Percentiles rank a stretch among this genome's conserved stretches.
Conservation (phyloP, 108 stramenopile genomes). For the Nitzschia palea region DNA sequence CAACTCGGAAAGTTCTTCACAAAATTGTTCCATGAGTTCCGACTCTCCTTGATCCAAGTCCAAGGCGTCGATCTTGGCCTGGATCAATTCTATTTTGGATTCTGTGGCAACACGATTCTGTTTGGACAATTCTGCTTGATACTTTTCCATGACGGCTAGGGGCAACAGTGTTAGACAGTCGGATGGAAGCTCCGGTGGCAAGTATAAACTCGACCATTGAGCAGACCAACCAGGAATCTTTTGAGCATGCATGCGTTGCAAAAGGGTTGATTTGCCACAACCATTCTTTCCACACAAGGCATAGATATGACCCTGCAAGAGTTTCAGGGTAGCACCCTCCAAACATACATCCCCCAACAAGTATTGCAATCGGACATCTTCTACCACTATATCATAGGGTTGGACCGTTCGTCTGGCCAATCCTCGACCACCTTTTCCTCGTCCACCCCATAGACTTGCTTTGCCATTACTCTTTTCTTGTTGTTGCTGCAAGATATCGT, state of each 20-base stretch:
- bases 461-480: neutral
- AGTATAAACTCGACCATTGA: conserved; percentile 55
- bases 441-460: conserved; percentile 58
- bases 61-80: conserved; percentile 39
- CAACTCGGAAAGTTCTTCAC: conserved; percentile 63
- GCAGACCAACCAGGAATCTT: conserved; percentile 81
- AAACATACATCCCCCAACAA: conserved; percentile 40
- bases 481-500: conserved; percentile 41
- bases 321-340: conserved; percentile 64
- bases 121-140: conserved; percentile 27
- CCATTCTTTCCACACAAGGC: conserved; percentile 69
- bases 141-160: conserved; percentile 38
- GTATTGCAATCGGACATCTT: conserved; percentile 65
- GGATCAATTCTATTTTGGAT: conserved; percentile 27
- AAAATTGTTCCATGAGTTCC: conserved; percentile 61
- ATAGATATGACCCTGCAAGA: conserved; percentile 66
- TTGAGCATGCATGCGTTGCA: conserved; percentile 61
- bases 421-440: conserved; percentile 77
- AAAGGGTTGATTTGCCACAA: conserved; percentile 65
- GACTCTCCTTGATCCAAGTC: conserved; percentile 53
- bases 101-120: conserved; percentile 29
- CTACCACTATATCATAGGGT: conserved; percentile 64
- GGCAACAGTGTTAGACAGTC: conserved; percentile 23
- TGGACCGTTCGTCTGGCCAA: conserved; percentile 64
- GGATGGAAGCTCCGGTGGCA: conserved; percentile 67